These are phyloP conservation scores for Salix arbutifolia DNA, from an alignment of 345 rosid species.

Conservation along the genomic window DNA sequence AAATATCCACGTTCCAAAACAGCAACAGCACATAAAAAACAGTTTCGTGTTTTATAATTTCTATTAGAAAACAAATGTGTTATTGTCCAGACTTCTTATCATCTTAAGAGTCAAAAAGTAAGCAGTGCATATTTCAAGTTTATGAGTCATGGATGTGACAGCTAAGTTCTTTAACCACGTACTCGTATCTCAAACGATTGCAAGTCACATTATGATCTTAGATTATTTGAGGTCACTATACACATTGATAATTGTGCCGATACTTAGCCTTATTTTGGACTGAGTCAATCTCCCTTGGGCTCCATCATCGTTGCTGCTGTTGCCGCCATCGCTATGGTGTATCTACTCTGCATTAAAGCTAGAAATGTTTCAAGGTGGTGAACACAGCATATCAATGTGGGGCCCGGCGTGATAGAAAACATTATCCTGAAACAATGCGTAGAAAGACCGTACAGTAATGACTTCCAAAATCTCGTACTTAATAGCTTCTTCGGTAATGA, in stretches of 20 bases:
- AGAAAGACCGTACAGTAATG: neutral
- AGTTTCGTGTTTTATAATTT: no score
- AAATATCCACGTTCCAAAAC: no score
- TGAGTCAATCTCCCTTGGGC: neutral
- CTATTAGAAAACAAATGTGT: no score
- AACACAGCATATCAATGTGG: neutral
- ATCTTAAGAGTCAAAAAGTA: no score
- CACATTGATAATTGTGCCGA: conserved; percentile 6
- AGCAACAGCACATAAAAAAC: neutral
- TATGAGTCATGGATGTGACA: no score
- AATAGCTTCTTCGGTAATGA: neutral
- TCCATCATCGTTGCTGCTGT: neutral
- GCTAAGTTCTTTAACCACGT: no score
- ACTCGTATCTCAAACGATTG: no score
- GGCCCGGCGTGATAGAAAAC: neutral
- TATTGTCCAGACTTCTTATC: no score
- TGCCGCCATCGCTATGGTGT: neutral
- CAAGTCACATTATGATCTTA: neutral
- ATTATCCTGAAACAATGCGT: neutral
- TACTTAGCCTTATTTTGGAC: neutral
- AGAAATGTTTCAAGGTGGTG: neutral
- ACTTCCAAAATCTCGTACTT: neutral
- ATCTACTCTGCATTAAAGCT: neutral
- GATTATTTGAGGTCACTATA: neutral
- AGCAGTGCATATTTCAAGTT: no score